Conservation (phyloP, 306 rosid species). For the Fragaria ananassa region DNA sequence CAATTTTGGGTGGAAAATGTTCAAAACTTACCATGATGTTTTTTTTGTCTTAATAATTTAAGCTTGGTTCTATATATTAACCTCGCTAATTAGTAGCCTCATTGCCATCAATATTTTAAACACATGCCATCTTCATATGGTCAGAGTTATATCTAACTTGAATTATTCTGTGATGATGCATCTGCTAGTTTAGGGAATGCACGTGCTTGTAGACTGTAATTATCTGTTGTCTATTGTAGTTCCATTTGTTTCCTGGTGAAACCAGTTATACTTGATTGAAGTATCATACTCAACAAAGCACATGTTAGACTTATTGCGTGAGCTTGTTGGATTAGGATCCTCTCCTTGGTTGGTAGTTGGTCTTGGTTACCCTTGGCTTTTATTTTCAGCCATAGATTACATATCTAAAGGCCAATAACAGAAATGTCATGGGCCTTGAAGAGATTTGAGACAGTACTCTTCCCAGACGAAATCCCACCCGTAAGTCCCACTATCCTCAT, state of each 20-base stretch:
- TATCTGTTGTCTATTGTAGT: not conserved
- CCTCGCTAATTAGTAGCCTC: too few relatives aligned
- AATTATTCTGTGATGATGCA: not conserved
- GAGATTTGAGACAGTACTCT: constrained; percentile 77
- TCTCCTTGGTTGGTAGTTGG: too few relatives aligned
- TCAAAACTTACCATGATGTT: too few relatives aligned
- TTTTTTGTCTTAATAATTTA: too few relatives aligned
- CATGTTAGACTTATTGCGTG: not conserved
- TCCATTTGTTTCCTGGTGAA: not conserved
- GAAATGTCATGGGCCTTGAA: constrained; percentile 67
- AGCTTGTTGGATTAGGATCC: not conserved
- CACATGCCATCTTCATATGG: too few relatives aligned
- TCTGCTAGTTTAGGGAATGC: not conserved
- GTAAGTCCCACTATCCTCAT: constrained; percentile 84
- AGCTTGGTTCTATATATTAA: too few relatives aligned
- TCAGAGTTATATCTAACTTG: not conserved
- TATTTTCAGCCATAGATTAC: too few relatives aligned
- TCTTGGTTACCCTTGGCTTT: too few relatives aligned
- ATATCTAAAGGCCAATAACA: constrained; percentile 1
- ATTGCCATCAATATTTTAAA: too few relatives aligned
- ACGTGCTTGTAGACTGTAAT: not conserved
- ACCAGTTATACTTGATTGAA: not conserved
- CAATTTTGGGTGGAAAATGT: too few relatives aligned
- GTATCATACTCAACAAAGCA: not conserved
- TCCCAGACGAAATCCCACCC: constrained; percentile 79